A percentile compares a stretch with the other conserved stretches of the same genome.
phyloP scores from a whole-genome alignment of 352 stramenopile species.

The Globisporangium canariense region DNA sequence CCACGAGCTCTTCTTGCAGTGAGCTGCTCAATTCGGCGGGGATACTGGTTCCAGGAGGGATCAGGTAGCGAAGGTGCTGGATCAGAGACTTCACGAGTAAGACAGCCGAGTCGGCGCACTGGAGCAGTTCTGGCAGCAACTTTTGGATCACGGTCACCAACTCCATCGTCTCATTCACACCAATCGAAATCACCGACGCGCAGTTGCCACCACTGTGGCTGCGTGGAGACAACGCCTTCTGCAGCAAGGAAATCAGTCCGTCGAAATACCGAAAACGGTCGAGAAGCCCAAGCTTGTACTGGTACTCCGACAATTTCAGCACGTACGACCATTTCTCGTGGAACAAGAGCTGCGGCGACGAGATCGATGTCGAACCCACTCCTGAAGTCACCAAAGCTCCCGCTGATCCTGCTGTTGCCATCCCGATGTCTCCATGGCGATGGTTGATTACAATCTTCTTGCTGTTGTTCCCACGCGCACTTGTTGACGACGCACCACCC shows the following conservation, averaged over 20 bases:
- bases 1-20: conserved; percentile 67
- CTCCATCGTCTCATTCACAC: conserved; percentile 77
- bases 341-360: conserved; percentile 34
- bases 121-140: conserved; percentile 66
- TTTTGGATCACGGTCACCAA: conserved; percentile 68
- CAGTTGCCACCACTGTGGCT: conserved; percentile 24
- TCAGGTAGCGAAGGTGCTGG: conserved; percentile 70
- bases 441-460: conserved; percentile 22
- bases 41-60: conserved; percentile 53
- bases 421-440: conserved; percentile 29
- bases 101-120: conserved; percentile 45
- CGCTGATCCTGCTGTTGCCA: conserved; percentile 9
- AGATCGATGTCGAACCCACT: conserved; percentile 5
- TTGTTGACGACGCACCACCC: background rate
- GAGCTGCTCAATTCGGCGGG: conserved; percentile 33
- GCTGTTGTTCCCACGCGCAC: background rate
- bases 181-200: conserved; percentile 48
- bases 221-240: conserved; percentile 73
- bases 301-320: conserved; percentile 77
- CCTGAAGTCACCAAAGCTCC: conserved; percentile 7
- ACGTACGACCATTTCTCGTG: conserved; percentile 84
- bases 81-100: conserved; percentile 77
- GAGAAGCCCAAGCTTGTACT: conserved; percentile 75
- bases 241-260: conserved; percentile 67
- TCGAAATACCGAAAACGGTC: conserved; percentile 79